Evolutionary conservation across 768 basidiomycete genomes (phyloP).

Genomic region (Boletus reticulatus): DNA sequence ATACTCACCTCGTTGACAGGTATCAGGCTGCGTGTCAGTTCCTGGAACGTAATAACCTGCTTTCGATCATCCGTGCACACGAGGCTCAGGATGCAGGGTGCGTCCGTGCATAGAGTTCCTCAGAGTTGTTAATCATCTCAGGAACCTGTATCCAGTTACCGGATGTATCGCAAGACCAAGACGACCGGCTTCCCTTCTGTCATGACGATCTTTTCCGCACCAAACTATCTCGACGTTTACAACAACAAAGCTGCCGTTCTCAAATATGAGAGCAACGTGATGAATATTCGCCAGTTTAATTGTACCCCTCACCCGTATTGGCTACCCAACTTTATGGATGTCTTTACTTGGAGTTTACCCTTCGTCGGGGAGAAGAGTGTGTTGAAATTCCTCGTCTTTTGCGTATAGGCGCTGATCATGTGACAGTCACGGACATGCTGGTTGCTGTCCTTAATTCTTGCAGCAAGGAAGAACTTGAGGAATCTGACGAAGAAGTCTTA

Average conservation of each 20-base stretch:
- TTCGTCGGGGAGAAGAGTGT: slow-evolving; percentile 98
- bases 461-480: slow-evolving; percentile 94
- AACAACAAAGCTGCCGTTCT: slow-evolving; percentile 99
- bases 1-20: slow-evolving; percentile 38
- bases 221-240: slow-evolving; percentile 97
- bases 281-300: slow-evolving; percentile 98
- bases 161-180: slow-evolving; percentile 99
- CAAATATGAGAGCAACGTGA: slow-evolving; percentile 98
- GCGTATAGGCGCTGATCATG: slow-evolving; percentile 1
- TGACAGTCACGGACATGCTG: slow-evolving; percentile 94
- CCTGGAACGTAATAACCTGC: slow-evolving; percentile 92
- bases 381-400: not conserved
- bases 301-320: slow-evolving; percentile 95
- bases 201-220: slow-evolving; percentile 99
- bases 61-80: slow-evolving; percentile 96
- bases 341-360: slow-evolving; percentile 97
- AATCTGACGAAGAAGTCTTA: slow-evolving; percentile 51
- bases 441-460: slow-evolving; percentile 95
- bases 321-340: slow-evolving; percentile 99
- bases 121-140: not conserved
- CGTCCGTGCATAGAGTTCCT: slow-evolving; percentile 18
- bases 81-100: slow-evolving; percentile 99
- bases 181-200: slow-evolving; percentile 98
- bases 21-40: slow-evolving; percentile 97
- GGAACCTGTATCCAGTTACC: slow-evolving; percentile 54